phyloP scores from a whole-genome alignment of 2,329 filamentous ascomycete species.

The Coniochaeta sp. region DNA sequence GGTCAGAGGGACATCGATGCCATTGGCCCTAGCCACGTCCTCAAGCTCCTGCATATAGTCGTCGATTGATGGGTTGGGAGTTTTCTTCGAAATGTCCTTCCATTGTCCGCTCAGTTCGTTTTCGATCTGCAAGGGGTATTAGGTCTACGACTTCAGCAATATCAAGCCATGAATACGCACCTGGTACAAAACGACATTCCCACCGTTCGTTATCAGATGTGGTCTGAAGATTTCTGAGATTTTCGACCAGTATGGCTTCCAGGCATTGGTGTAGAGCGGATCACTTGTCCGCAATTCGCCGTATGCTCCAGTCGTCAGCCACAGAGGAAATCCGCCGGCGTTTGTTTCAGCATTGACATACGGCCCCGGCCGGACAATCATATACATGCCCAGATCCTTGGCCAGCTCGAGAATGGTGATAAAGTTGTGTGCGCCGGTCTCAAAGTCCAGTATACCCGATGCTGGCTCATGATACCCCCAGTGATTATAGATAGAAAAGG shows the following conservation, averaged over 20 bases:
- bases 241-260: constrained; percentile 44
- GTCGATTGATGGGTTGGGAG: constrained; percentile 38
- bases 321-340: constrained; percentile 54
- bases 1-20: constrained; percentile 50
- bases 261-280: constrained; percentile 41
- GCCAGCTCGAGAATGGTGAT: constrained; percentile 43
- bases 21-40: constrained; percentile 42
- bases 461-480: constrained; percentile 32
- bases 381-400: constrained; percentile 44
- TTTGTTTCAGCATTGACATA: constrained; percentile 59
- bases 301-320: constrained; percentile 53
- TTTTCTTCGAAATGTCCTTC: constrained; percentile 29
- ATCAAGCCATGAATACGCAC: neutral
- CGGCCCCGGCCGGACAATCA: constrained; percentile 49
- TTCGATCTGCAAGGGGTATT: constrained; percentile 32
- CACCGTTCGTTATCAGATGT: constrained; percentile 49
- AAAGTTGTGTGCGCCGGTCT: constrained; percentile 44
- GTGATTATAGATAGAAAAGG: constrained; percentile 33
- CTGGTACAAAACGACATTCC: constrained; percentile 33
- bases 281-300: constrained; percentile 46
- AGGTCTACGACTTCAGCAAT: neutral
- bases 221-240: constrained; percentile 42
- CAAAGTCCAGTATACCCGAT: constrained; percentile 33
- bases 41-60: constrained; percentile 52
- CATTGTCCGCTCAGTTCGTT: constrained; percentile 44